Conservation (phyloP, 371 early-diverging fungal species). For the Thermomucor indicae-seudaticae region DNA sequence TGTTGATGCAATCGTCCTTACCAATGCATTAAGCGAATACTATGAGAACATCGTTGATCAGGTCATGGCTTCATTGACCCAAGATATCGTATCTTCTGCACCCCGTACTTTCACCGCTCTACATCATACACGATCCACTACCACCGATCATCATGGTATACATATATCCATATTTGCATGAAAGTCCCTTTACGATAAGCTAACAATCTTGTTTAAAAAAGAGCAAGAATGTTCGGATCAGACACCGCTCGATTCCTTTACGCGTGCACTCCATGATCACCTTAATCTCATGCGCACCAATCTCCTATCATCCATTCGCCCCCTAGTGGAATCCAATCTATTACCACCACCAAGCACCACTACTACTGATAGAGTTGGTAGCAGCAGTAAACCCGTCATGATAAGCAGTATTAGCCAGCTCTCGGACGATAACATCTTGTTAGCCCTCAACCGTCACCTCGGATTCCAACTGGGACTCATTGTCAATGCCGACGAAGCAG, state of each 20-base stretch:
- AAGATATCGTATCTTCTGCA: conserved; percentile 23
- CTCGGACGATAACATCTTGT: conserved; percentile 10
- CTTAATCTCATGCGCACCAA: conserved; percentile 19
- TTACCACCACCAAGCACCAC: conserved; percentile 4
- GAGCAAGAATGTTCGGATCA: too few species aligned
- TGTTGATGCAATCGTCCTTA: conserved; percentile 5
- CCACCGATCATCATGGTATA: conserved; percentile 3
- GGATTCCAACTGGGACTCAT: conserved; percentile 22
- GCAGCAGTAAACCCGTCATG: not conserved
- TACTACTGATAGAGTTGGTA: too few species aligned
- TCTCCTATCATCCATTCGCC: conserved; percentile 22
- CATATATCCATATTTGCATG: not conserved
- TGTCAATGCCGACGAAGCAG: conserved; percentile 18
- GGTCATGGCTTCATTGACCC: conserved; percentile 29
- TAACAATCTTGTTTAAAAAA: not conserved
- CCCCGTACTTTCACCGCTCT: conserved; percentile 22
- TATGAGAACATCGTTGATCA: conserved; percentile 45
- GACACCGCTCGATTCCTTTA: conserved; percentile 15
- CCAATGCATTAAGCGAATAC: conserved; percentile 25
- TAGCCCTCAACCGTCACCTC: conserved; percentile 18
- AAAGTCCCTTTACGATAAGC: too few species aligned
- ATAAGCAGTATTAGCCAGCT: conserved; percentile 4
- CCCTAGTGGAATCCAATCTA: conserved; percentile 20
- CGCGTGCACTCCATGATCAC: conserved; percentile 17
- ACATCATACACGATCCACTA: conserved; percentile 5